Percentiles rank a stretch among this genome's conserved stretches.
These are phyloP conservation scores for Cicer chorassanicum DNA, from an alignment of 306 rosid species.

Conservation along the genomic window DNA sequence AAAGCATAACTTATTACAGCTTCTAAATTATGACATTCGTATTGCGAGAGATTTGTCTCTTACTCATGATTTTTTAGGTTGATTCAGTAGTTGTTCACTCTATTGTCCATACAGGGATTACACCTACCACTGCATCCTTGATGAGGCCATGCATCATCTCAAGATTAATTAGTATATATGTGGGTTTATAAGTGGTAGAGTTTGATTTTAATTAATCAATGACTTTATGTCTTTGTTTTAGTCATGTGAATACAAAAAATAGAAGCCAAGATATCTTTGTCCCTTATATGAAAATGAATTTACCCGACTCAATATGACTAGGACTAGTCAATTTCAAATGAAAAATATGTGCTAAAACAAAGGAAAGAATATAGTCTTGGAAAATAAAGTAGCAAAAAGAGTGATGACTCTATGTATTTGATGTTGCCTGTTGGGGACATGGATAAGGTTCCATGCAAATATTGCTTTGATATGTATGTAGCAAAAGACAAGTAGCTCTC, in stretches of 20 bases:
- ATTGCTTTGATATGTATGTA: conserved; percentile 44
- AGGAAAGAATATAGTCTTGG: neutral
- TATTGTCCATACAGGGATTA: too few species aligned
- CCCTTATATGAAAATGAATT: neutral
- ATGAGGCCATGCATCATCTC: too few species aligned
- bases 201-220: neutral
- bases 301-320: neutral
- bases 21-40: too few species aligned
- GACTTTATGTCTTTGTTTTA: neutral
- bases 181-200: neutral
- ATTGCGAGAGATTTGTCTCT: too few species aligned
- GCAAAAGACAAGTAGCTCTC: conserved; percentile 68
- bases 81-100: too few species aligned
- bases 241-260: neutral
- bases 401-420: conserved; percentile 44
- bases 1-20: too few species aligned
- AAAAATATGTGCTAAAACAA: neutral
- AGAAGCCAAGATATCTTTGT: neutral
- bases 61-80: too few species aligned
- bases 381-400: conserved; percentile 11
- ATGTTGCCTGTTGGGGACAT: conserved; percentile 54
- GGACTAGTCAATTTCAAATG: neutral
- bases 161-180: neutral
- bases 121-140: too few species aligned
- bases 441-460: conserved; percentile 50